These are phyloP conservation scores for Porpolomopsis calyptriformis DNA, from an alignment of 768 basidiomycete species.

Conservation along the genomic window DNA sequence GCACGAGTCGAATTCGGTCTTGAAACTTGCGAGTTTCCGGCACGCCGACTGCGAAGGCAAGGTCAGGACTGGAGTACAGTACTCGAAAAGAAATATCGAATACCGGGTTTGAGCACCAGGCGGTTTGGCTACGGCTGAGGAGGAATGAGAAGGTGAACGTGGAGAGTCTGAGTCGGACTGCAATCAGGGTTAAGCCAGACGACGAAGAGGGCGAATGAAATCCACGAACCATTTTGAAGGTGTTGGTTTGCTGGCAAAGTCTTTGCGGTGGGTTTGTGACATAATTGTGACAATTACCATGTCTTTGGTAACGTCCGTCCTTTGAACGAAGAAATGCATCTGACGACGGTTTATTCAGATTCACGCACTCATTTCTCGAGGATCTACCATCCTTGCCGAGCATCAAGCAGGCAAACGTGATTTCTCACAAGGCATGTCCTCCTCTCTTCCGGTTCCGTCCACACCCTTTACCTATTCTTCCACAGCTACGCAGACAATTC, in stretches of 20 bases:
- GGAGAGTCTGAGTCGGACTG: conserved; percentile 78
- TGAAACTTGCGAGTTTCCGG: conserved; percentile 49
- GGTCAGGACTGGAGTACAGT: background rate
- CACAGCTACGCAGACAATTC: conserved; percentile 74
- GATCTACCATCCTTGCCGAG: conserved; percentile 74
- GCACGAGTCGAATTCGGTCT: conserved; percentile 82
- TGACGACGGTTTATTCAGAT: conserved; percentile 36
- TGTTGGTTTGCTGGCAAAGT: background rate
- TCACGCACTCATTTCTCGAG: conserved; percentile 76
- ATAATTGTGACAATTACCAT: too few relatives aligned
- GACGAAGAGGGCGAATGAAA: background rate
- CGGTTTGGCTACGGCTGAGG: conserved; percentile 53
- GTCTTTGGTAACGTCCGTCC: conserved; percentile 4
- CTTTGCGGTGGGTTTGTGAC: too few relatives aligned
- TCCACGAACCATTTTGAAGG: conserved; percentile 1
- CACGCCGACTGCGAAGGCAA: conserved; percentile 48
- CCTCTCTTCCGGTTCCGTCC: background rate
- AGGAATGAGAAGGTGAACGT: conserved; percentile 29
- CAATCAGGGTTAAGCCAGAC: background rate
- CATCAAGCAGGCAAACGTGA: conserved; percentile 72
- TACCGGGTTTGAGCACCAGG: conserved; percentile 78
- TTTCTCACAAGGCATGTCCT: conserved; percentile 71
- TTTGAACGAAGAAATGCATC: background rate
- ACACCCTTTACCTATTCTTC: background rate
- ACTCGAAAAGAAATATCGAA: conserved; percentile 14